These are phyloP conservation scores for Fraxinus anomala DNA, from an alignment of 257 asterid genomes.

Conservation along the genomic window DNA sequence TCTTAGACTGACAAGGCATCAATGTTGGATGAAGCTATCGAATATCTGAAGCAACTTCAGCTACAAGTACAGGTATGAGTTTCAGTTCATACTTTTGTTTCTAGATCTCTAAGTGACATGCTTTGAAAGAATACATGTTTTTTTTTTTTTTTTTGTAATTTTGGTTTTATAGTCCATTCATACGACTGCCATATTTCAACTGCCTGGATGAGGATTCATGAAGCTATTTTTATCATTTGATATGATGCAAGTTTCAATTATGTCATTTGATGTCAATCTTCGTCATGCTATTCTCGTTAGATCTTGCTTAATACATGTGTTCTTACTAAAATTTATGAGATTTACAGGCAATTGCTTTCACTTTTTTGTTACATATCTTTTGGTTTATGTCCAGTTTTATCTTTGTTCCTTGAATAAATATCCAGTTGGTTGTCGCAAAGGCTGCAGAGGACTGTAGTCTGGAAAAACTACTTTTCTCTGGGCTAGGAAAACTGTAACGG, in stretches of 20 bases:
- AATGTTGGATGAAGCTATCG: conserved; percentile 97
- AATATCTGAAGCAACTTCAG: conserved; percentile 94
- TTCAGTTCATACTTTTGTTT: conserved; percentile 26
- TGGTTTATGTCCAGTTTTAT: no score
- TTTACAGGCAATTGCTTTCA: not conserved
- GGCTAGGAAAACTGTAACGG: no score
- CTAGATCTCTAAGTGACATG: not conserved
- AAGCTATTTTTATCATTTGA: conserved; percentile 11
- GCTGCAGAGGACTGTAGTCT: no score
- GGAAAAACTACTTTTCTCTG: no score
- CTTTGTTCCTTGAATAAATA: no score
- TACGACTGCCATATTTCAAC: not conserved
- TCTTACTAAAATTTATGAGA: not conserved
- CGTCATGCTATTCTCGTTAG: not conserved
- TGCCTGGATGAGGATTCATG: not conserved
- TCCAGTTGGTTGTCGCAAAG: no score
- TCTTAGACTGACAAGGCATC: conserved; percentile 95
- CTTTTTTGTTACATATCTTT: no score
- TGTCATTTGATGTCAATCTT: not conserved
- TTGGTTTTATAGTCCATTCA: conserved; percentile 5
- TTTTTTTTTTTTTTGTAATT: not conserved
- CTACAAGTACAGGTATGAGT: conserved; percentile 86
- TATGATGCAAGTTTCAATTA: not conserved
- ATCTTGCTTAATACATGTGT: not conserved
- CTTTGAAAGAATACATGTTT: not conserved